These are phyloP conservation scores for Aspergillus nidulans DNA, from an alignment of 495 filamentous ascomycete genomes.

Conservation along the genomic window DNA sequence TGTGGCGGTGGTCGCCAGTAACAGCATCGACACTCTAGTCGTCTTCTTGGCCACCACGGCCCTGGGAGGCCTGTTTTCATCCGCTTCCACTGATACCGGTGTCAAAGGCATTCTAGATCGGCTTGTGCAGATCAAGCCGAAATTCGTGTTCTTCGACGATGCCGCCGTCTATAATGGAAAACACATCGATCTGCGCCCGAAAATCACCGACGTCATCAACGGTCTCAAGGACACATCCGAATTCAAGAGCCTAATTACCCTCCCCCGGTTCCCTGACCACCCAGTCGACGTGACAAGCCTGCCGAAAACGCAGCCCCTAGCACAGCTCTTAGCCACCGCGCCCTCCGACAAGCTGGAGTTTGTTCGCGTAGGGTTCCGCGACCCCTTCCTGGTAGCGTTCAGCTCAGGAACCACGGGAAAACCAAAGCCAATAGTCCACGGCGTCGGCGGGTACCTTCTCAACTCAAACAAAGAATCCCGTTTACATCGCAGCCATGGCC, in stretches of 20 bases:
- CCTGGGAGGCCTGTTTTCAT: slow-evolving; percentile 67
- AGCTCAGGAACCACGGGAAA: slow-evolving; percentile 68
- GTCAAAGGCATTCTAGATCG: slow-evolving; percentile 71
- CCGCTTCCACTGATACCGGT: slow-evolving; percentile 74
- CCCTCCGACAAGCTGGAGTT: slow-evolving; percentile 45
- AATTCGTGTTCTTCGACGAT: slow-evolving; percentile 75
- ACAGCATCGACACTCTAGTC: slow-evolving; percentile 66
- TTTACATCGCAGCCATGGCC: slow-evolving; percentile 52
- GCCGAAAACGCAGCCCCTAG: slow-evolving; percentile 49
- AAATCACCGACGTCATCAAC: slow-evolving; percentile 61
- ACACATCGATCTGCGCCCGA: slow-evolving; percentile 61
- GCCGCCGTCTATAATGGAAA: slow-evolving; percentile 74
- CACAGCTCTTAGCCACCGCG: slow-evolving; percentile 46
- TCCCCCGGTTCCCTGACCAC: slow-evolving; percentile 55
- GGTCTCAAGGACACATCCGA: slow-evolving; percentile 56
- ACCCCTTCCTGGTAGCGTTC: slow-evolving; percentile 70
- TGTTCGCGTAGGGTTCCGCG: slow-evolving; percentile 57
- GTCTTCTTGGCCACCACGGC: slow-evolving; percentile 61
- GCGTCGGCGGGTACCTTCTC: slow-evolving; percentile 56
- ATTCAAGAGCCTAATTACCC: slow-evolving; percentile 60
- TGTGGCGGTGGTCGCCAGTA: slow-evolving; percentile 64
- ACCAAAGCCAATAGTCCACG: slow-evolving; percentile 75
- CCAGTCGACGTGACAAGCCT: slow-evolving; percentile 56
- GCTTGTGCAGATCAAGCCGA: slow-evolving; percentile 64
- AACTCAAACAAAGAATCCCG: slow-evolving; percentile 56